These are phyloP conservation scores for Quercus tomentella DNA, from an alignment of 331 rosid genomes.

Conservation along the genomic window DNA sequence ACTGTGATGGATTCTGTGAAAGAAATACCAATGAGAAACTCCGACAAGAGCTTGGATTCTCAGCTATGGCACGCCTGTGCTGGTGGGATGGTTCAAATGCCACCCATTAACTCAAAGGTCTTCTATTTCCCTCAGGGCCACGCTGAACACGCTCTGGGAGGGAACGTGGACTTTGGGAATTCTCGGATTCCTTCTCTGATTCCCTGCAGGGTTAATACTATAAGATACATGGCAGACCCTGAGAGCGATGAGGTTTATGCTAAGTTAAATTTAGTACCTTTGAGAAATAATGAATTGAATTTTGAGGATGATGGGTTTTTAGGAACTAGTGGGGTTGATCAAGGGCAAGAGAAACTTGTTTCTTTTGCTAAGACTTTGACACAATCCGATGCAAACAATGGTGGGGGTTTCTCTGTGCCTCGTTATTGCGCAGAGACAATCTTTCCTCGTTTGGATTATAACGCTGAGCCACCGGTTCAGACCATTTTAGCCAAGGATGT, in stretches of 20 bases:
- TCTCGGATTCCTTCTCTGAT: constrained; percentile 46
- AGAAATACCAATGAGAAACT: constrained; percentile 24
- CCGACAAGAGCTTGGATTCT: constrained; percentile 63
- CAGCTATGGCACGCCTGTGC: constrained; percentile 92
- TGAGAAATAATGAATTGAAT: constrained; percentile 38
- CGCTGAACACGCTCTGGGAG: constrained; percentile 59
- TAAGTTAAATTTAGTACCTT: constrained; percentile 50
- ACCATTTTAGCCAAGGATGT: constrained; percentile 81
- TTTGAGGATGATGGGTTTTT: constrained; percentile 37
- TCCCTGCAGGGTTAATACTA: constrained; percentile 52
- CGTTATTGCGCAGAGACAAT: constrained; percentile 96
- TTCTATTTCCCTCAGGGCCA: constrained; percentile 92
- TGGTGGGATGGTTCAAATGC: constrained; percentile 91
- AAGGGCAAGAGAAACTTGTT: constrained; percentile 48
- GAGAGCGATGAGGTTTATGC: constrained; percentile 79
- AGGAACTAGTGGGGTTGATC: constrained; percentile 33
- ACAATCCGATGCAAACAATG: constrained; percentile 95
- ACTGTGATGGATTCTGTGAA: constrained; percentile 53
- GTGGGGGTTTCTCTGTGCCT: constrained; percentile 98
- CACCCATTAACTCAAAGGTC: constrained; percentile 70
- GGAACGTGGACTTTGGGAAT: constrained; percentile 45
- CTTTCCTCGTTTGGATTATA: constrained; percentile 77
- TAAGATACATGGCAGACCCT: constrained; percentile 73
- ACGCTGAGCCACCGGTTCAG: constrained; percentile 88
- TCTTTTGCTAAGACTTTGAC: constrained; percentile 93